These are phyloP conservation scores for Scheffersomyces amazonensis DNA, from an alignment of 805 yeast genomes.

Conservation along the genomic window DNA sequence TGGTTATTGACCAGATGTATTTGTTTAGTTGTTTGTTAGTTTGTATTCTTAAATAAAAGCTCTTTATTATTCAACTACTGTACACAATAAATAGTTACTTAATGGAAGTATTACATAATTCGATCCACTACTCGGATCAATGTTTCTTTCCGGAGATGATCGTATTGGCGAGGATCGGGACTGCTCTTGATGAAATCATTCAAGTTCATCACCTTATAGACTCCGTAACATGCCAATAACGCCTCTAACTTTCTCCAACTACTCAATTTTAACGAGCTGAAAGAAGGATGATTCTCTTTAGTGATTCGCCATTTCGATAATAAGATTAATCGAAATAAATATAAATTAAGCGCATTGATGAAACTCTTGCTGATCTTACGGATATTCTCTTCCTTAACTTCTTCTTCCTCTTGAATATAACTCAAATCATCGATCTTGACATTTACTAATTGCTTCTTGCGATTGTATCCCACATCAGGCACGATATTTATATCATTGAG, in stretches of 20 bases:
- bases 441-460: conserved; percentile 4
- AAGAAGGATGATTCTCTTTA: conserved; percentile 37
- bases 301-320: conserved; percentile 41
- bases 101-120: conserved; percentile 21
- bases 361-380: conserved; percentile 22
- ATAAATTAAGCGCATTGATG: conserved; percentile 27
- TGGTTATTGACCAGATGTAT: conserved; percentile 54
- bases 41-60: no score
- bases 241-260: conserved; percentile 34
- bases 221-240: conserved; percentile 30
- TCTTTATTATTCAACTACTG: no score
- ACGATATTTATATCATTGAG: conserved; percentile 18
- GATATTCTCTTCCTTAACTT: conserved; percentile 8
- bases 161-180: conserved; percentile 8
- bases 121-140: conserved; percentile 15
- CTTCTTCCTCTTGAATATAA: conserved; percentile 7
- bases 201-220: conserved; percentile 36
- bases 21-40: no score
- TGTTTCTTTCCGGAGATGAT: conserved; percentile 10
- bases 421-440: no score
- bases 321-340: conserved; percentile 31
- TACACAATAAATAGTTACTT: no score
- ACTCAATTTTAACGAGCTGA: conserved; percentile 19
- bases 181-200: conserved; percentile 26
- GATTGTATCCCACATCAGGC: conserved; percentile 15